phyloP scores from a whole-genome alignment of 163 green algal species.

The Chlamydomonas reinhardtii region DNA sequence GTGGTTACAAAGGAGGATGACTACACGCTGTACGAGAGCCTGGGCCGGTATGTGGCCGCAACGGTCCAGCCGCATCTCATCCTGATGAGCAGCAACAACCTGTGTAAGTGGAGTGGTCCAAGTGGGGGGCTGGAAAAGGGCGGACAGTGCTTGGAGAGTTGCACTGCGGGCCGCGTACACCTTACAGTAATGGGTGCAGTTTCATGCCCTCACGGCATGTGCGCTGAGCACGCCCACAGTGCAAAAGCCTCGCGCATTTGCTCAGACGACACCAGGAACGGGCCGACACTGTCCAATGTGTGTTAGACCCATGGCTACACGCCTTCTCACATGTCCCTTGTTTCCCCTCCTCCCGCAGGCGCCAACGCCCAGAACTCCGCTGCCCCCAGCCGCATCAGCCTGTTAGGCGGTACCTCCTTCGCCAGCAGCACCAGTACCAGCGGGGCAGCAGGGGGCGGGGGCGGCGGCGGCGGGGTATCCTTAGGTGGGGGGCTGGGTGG shows the following conservation, averaged over 20 bases:
- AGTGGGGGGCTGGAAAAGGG: no score
- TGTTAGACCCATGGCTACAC: no score
- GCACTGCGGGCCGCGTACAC: background rate
- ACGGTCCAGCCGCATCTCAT: slow-evolving; percentile 22
- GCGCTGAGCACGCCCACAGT: no score
- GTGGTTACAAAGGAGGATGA: slow-evolving; percentile 30
- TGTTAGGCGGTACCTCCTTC: no score
- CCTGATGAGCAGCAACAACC: slow-evolving; percentile 18
- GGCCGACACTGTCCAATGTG: no score
- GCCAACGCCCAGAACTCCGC: background rate
- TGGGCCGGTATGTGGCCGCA: slow-evolving; percentile 10
- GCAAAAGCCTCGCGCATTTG: no score
- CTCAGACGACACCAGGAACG: no score
- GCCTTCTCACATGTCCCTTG: no score
- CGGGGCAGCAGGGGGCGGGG: background rate
- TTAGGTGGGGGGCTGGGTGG: background rate
- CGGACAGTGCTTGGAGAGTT: background rate
- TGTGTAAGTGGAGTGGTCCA: background rate
- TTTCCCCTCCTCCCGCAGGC: background rate
- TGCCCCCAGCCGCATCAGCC: no score
- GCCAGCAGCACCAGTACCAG: background rate
- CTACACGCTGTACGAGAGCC: slow-evolving; percentile 17
- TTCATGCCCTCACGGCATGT: no score
- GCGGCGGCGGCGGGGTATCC: no score
- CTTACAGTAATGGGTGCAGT: no score